phyloP scores from a whole-genome alignment of 305 asterid genomes.

The Withania somnifera region DNA sequence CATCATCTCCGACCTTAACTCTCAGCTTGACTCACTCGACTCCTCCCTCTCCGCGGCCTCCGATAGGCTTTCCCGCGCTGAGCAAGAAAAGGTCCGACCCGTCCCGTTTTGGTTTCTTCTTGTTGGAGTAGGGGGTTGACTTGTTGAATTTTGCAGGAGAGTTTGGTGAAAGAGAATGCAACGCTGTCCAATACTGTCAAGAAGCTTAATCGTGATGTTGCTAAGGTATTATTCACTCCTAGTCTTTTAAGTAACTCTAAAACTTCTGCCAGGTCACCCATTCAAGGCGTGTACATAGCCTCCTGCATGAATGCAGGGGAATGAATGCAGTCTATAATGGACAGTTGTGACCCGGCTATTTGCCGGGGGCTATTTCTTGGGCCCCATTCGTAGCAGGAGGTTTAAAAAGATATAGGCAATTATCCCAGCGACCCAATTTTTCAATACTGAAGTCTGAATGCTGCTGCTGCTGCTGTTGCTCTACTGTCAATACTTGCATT shows the following conservation, averaged over 20 bases:
- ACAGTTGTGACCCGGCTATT: no score
- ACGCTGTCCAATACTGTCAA: conserved; percentile 48
- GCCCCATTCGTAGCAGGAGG: no score
- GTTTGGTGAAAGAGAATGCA: conserved; percentile 55
- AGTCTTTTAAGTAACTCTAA: no score
- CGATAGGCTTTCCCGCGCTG: conserved; percentile 44
- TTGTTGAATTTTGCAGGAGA: conserved; percentile 37
- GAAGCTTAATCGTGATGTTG: conserved; percentile 82
- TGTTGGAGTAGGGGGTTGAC: not conserved
- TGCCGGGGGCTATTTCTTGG: no score
- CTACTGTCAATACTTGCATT: not conserved
- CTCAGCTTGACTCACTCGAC: conserved; percentile 68
- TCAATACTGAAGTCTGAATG: no score
- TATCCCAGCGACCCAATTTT: no score
- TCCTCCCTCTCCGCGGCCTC: conserved; percentile 36
- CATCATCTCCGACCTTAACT: conserved; percentile 56
- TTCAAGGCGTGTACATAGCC: no score
- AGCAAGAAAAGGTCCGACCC: conserved; percentile 56
- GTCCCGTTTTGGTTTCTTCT: not conserved
- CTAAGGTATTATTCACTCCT: conserved; percentile 42
- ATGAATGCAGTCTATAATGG: no score
- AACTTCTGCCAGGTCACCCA: no score
- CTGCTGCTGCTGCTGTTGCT: not conserved
- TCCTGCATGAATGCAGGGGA: no score
- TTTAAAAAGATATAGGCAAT: no score